Percentiles rank a stretch among this genome's conserved stretches.
Evolutionary conservation across 805 yeast species (phyloP).

Genomic region (Suhomyces vadensis): DNA sequence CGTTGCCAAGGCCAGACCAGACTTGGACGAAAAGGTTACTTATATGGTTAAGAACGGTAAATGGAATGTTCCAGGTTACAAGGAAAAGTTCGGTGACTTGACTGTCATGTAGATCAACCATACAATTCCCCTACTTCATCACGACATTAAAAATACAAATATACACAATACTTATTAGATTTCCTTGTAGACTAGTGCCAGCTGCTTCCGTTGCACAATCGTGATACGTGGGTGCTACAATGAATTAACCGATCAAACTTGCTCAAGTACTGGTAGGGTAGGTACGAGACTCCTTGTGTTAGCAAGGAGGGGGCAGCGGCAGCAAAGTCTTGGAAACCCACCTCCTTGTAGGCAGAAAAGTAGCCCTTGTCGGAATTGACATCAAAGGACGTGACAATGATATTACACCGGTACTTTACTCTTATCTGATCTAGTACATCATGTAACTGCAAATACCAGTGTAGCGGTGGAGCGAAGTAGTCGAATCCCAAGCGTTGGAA

Average conservation of each 20-base stretch:
- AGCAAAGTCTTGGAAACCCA: not conserved
- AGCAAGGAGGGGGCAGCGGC: not conserved
- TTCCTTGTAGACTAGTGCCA: not conserved
- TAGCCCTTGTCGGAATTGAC: conserved; percentile 32
- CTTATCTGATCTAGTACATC: conserved; percentile 14
- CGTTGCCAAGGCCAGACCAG: conserved; percentile 93
- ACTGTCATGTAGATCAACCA: conserved; percentile 68
- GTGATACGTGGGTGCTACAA: not conserved
- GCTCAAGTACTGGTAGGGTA: not conserved
- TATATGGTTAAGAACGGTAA: conserved; percentile 95
- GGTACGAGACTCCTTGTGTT: not conserved
- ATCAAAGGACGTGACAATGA: conserved; percentile 32
- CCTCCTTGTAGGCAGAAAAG: conserved; percentile 9
- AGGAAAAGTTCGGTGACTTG: conserved; percentile 96
- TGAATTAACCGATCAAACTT: not conserved
- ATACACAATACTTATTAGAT: not conserved
- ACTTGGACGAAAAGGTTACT: conserved; percentile 91
- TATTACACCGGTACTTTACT: conserved; percentile 25
- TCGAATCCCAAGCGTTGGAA: conserved; percentile 10
- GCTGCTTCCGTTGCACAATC: not conserved
- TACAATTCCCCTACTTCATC: conserved; percentile 1
- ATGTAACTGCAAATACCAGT: conserved; percentile 18
- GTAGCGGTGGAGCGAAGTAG: conserved; percentile 5
- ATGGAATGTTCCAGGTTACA: conserved; percentile 98
- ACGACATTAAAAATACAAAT: conserved; percentile 7